Conservation (phyloP, 1,284 basidiomycete species). For the Irpex rosettiformis region DNA sequence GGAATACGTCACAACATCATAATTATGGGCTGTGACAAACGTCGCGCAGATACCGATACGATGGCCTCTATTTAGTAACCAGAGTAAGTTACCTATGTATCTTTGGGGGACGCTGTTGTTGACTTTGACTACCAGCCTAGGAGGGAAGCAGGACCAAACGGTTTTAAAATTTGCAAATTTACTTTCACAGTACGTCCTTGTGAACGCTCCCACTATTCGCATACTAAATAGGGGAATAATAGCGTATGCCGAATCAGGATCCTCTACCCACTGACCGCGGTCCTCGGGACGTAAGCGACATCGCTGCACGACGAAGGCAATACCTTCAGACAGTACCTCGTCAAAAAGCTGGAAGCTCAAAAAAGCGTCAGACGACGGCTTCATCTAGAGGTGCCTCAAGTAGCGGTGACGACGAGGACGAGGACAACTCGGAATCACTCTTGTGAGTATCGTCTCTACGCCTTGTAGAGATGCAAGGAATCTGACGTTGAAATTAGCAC, state of each 20-base stretch:
- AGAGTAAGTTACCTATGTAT: slow-evolving; percentile 6
- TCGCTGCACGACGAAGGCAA: background rate
- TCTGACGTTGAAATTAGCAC: background rate
- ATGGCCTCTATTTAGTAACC: slow-evolving; percentile 9
- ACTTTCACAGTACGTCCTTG: slow-evolving; percentile 7
- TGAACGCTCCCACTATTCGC: background rate
- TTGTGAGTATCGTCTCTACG: background rate
- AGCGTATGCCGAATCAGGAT: background rate
- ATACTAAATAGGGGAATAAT: background rate
- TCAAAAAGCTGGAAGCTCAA: background rate
- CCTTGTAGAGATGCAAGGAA: background rate
- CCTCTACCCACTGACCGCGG: background rate
- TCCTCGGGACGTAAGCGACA: background rate
- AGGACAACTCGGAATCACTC: background rate
- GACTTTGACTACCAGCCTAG: slow-evolving; percentile 5
- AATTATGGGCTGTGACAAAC: background rate
- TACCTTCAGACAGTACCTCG: background rate
- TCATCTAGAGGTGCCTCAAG: background rate
- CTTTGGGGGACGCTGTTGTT: background rate
- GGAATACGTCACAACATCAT: background rate
- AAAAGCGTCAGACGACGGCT: background rate
- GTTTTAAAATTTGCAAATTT: slow-evolving; percentile 12
- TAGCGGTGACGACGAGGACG: background rate
- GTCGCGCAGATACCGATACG: slow-evolving; percentile 8
- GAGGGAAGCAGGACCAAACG: background rate